Conservation (phyloP, 2,329 filamentous ascomycete genomes). For the Colletotrichum spaethianum region DNA sequence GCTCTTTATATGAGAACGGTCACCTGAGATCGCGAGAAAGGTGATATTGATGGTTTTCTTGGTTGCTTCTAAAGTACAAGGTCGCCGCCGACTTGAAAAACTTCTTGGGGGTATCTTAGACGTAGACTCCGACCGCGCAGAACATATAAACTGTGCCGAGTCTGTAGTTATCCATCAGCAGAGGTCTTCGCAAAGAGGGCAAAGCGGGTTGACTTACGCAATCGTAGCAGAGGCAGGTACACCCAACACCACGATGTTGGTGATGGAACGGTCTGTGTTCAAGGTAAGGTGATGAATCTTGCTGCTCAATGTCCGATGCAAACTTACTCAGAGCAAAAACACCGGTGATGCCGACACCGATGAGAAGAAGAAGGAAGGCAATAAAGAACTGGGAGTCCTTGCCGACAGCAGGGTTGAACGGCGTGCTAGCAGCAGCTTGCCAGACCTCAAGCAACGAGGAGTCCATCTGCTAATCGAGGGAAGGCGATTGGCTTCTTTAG, state of each 20-base stretch:
- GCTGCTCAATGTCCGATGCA: background rate
- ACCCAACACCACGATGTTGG: constrained; percentile 83
- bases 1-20: constrained; percentile 11
- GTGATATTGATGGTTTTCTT: constrained; percentile 35
- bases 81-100: constrained; percentile 42
- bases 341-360: constrained; percentile 81
- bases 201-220: constrained; percentile 74
- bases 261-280: constrained; percentile 80
- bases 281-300: constrained; percentile 44
- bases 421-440: constrained; percentile 91
- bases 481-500: constrained; percentile 2
- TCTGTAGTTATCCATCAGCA: constrained; percentile 60
- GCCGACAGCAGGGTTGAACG: constrained; percentile 83
- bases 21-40: constrained; percentile 23
- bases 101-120: constrained; percentile 73
- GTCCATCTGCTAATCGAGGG: constrained; percentile 69
- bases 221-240: constrained; percentile 90
- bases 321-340: constrained; percentile 88
- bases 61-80: constrained; percentile 44
- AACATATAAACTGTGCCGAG: constrained; percentile 99
- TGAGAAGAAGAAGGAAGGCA: constrained; percentile 80
- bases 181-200: constrained; percentile 13
- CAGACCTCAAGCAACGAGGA: constrained; percentile 90
- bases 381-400: constrained; percentile 90
- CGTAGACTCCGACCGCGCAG: constrained; percentile 98